Conservation (phyloP, 2,329 filamentous ascomycete species). For the Cordyceps cicadae region DNA sequence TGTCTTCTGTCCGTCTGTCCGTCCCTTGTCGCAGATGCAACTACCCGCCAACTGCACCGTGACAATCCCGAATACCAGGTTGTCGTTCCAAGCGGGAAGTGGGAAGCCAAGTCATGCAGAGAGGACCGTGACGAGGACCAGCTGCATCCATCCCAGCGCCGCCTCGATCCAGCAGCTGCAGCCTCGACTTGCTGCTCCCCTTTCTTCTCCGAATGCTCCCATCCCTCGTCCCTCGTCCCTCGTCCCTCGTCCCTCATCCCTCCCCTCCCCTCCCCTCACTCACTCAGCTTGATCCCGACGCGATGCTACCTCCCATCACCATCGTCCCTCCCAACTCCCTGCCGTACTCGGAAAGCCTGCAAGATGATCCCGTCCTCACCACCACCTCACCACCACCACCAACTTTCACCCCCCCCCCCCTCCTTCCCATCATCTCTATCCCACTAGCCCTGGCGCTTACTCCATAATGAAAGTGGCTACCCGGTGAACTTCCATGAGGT, state of each 20-base stretch:
- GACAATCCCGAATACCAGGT: no score
- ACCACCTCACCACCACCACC: background rate
- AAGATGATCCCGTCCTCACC: background rate
- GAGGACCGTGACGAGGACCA: background rate
- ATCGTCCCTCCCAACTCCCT: background rate
- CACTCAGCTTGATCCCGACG: background rate
- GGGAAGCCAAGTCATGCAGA: background rate
- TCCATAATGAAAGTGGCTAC: background rate
- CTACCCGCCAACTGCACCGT: background rate
- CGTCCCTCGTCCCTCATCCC: no score
- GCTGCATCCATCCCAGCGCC: background rate
- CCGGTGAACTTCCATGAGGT: background rate
- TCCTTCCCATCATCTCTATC: background rate
- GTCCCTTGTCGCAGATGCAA: background rate
- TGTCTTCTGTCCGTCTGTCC: background rate
- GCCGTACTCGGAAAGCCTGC: background rate
- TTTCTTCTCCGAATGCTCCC: background rate
- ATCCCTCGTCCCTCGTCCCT: no score
- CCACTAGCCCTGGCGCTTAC: conserved; percentile 8
- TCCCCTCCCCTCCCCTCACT: no score
- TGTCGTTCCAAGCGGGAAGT: background rate
- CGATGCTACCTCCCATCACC: background rate
- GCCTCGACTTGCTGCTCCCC: background rate
- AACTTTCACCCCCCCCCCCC: background rate
- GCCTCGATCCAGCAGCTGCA: background rate